Percentiles rank a stretch among this genome's conserved stretches.
Conservation (phyloP, 2,329 filamentous ascomycete genomes). For the Alternaria solani region DNA sequence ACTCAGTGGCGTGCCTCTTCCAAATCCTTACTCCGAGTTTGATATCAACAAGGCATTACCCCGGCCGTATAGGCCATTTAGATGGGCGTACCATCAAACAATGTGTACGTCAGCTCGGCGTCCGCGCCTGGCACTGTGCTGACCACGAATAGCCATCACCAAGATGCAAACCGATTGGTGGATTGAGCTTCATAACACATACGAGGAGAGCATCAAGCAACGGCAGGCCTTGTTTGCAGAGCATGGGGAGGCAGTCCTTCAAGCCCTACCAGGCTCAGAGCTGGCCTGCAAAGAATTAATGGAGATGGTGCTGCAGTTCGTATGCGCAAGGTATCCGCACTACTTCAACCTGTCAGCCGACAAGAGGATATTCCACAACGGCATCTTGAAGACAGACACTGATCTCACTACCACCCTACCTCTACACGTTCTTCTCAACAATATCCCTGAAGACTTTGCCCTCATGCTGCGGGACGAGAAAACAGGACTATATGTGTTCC, state of each 20-base stretch:
- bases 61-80: constrained; percentile 80
- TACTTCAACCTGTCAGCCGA: constrained; percentile 67
- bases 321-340: constrained; percentile 78
- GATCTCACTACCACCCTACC: constrained; percentile 70
- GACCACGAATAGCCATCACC: constrained; percentile 66
- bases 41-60: constrained; percentile 72
- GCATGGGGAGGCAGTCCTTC: constrained; percentile 70
- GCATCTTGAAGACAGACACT: constrained; percentile 69
- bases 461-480: constrained; percentile 75
- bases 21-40: constrained; percentile 69
- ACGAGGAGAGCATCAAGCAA: constrained; percentile 71
- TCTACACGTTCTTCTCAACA: constrained; percentile 74
- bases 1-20: constrained; percentile 77
- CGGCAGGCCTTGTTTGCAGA: constrained; percentile 70
- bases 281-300: constrained; percentile 84
- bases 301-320: constrained; percentile 84
- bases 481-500: constrained; percentile 76
- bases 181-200: constrained; percentile 84
- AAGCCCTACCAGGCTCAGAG: constrained; percentile 76
- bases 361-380: constrained; percentile 71
- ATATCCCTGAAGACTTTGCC: constrained; percentile 85
- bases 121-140: constrained; percentile 8
- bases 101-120: constrained; percentile 72
- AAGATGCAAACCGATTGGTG: constrained; percentile 86
- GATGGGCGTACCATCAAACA: constrained; percentile 88